Base-by-base conservation (phyloP, 2,329 filamentous ascomycete species). In the Taxawa tesnikishii region DNA sequence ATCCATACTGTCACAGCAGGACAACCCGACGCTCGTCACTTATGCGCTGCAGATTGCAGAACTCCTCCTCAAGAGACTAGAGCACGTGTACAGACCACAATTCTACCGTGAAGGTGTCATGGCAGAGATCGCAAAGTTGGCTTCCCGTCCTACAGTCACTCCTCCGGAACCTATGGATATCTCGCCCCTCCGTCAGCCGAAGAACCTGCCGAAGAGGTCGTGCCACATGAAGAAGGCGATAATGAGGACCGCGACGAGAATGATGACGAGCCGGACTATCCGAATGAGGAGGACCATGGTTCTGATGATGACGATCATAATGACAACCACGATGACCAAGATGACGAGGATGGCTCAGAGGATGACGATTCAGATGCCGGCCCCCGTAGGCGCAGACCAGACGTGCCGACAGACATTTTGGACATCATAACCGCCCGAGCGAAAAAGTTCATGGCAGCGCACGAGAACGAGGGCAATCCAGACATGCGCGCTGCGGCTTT, bases 81-180 rank as follows among this genome's bases (percentile, higher is more conserved):
- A 87, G 40, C 69, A 78, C 14, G 82, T 96, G 17, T 98, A 98
- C 51, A 78, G 83, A 15, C 93, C 94, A 47, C 92, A 98, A 47
- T 88, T 98, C 45, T 93, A 98, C 50, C 82, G 90, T 1, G 92
- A 98, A 59, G 90, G 90, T 21, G 90, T 98, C 26, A 87, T 96
- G 44, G 70, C 80, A 2, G 88, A 98, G 53, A 92, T 98, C 31
- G 70, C 75, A 17, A 88, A 85, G 49, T 64, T 98, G 18, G 79
- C 84, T 1, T 67, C 67, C 34, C 59, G 31, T 55, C 37, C 46
- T 6, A 26, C 54, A 15, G 32, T 34, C 10, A 18, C 28, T 12
- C n/a, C 16, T 8, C 28, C 43, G 9, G 27, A 14, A 3, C 28
- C 41, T 19, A 25, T 37, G 12, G 37, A 41, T 5, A 34, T 28